Conservation (phyloP, 176 grass and related monocot genomes). For the Hsuehochloa calcarea region DNA sequence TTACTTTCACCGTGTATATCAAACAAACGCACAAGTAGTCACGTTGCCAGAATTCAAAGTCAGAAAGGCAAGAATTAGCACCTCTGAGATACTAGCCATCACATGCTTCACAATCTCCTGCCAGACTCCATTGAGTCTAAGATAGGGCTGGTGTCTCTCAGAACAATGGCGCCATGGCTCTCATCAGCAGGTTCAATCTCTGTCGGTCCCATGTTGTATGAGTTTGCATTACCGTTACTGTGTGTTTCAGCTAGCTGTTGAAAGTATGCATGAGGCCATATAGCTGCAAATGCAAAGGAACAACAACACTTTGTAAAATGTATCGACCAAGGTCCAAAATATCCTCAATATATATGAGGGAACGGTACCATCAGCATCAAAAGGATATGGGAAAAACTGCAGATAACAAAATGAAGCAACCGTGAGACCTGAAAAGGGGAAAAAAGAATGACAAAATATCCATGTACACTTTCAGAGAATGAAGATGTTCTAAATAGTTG, state of each 20-base stretch:
- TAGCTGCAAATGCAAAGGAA: constrained; percentile 33
- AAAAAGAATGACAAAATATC: neutral
- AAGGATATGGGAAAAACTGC: constrained; percentile 59
- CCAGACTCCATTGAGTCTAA: constrained; percentile 46
- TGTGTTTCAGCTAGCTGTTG: constrained; percentile 38
- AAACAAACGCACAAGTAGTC: neutral
- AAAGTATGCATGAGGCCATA: constrained; percentile 62
- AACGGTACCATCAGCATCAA: constrained; percentile 47
- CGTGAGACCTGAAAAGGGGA: constrained; percentile 43
- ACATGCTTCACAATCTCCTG: constrained; percentile 29
- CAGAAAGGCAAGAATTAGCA: neutral
- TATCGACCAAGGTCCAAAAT: neutral
- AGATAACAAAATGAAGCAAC: constrained; percentile 63
- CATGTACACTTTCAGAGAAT: neutral
- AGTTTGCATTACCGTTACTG: constrained; percentile 26
- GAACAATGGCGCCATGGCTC: constrained; percentile 3
- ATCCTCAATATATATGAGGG: neutral
- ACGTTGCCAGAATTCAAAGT: neutral
- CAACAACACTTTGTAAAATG: neutral
- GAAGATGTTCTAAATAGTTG: neutral
- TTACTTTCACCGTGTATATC: neutral
- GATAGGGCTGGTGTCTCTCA: constrained; percentile 24
- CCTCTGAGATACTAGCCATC: neutral
- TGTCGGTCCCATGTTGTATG: constrained; percentile 8
- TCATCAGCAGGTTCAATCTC: constrained; percentile 22